These are phyloP conservation scores for Suillus bovinus DNA, from an alignment of 768 basidiomycete genomes.

Conservation along the genomic window DNA sequence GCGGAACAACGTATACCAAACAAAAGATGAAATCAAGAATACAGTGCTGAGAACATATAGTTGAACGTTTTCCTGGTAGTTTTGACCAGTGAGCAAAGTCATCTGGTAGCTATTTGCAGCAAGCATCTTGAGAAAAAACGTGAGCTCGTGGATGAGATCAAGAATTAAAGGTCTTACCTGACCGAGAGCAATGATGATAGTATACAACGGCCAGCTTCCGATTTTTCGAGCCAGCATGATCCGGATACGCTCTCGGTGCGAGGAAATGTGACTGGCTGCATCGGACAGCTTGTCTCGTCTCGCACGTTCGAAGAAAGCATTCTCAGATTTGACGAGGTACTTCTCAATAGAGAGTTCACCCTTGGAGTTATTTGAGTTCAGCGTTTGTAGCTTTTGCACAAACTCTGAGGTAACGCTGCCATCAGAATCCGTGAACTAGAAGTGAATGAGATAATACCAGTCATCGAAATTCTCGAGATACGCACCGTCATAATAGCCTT, in stretches of 20 bases:
- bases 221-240: conserved; percentile 81
- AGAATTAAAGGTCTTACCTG: conserved; percentile 47
- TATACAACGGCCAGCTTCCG: conserved; percentile 88
- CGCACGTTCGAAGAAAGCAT: conserved; percentile 89
- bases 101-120: conserved; percentile 94
- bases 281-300: conserved; percentile 85
- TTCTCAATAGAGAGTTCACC: conserved; percentile 91
- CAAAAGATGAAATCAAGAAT: conserved; percentile 80
- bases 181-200: conserved; percentile 82
- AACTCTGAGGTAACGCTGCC: conserved; percentile 91
- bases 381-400: conserved; percentile 75
- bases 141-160: conserved; percentile 7
- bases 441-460: conserved; percentile 9
- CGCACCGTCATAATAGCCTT: conserved; percentile 87
- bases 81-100: conserved; percentile 86
- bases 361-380: conserved; percentile 87
- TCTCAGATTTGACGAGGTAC: conserved; percentile 88
- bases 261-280: conserved; percentile 77
- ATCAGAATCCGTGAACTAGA: conserved; percentile 89
- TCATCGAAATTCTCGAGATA: conserved; percentile 9
- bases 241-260: conserved; percentile 80
- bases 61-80: conserved; percentile 76
- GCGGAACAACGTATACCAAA: conserved; percentile 91
- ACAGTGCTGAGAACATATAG: conserved; percentile 88
- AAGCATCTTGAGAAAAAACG: conserved; percentile 55